A percentile compares a stretch with the other conserved stretches of the same genome.
Evolutionary conservation across 1,284 basidiomycete genomes (phyloP).

Genomic region (Chondrostereum purpureum): DNA sequence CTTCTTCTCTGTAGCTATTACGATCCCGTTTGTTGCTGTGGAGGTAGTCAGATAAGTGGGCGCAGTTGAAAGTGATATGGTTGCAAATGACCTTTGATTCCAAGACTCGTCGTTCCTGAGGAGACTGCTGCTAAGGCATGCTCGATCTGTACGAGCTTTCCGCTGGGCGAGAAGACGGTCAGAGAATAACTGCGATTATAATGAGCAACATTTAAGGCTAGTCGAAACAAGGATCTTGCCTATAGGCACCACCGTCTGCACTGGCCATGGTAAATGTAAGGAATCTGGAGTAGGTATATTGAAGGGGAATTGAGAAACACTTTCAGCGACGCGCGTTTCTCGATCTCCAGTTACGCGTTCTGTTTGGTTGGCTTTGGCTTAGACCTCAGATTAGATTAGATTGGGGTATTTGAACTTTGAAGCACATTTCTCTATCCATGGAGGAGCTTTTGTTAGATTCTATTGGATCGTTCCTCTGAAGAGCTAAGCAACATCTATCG

Average conservation of each 20-base stretch:
- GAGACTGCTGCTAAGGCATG: conserved; percentile 97
- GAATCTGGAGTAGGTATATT: conserved; percentile 7
- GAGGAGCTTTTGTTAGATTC: too few species aligned
- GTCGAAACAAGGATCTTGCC: conserved; percentile 28
- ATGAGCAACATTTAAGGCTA: conserved; percentile 1
- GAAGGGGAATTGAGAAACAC: background rate
- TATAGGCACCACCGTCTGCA: conserved; percentile 77
- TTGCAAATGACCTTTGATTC: conserved; percentile 99
- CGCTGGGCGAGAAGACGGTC: conserved; percentile 98
- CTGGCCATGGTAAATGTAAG: conserved; percentile 47
- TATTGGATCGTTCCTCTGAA: too few species aligned
- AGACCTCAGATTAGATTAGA: too few species aligned
- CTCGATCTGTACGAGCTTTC: conserved; percentile 98
- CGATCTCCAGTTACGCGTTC: background rate
- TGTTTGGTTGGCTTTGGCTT: background rate
- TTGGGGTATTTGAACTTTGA: too few species aligned
- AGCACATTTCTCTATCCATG: too few species aligned
- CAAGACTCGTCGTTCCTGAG: conserved; percentile 94
- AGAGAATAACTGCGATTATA: conserved; percentile 79
- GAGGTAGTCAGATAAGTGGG: conserved; percentile 12
- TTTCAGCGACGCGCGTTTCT: conserved; percentile 12
- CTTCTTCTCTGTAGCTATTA: conserved; percentile 99
- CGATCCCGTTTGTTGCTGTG: conserved; percentile 94
- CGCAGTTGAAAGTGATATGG: too few species aligned
- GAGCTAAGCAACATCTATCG: too few species aligned